A percentile compares a stretch with the other conserved stretches of the same genome.
Conservation (phyloP, 2,329 filamentous ascomycete genomes). For the Capronia coronata region DNA sequence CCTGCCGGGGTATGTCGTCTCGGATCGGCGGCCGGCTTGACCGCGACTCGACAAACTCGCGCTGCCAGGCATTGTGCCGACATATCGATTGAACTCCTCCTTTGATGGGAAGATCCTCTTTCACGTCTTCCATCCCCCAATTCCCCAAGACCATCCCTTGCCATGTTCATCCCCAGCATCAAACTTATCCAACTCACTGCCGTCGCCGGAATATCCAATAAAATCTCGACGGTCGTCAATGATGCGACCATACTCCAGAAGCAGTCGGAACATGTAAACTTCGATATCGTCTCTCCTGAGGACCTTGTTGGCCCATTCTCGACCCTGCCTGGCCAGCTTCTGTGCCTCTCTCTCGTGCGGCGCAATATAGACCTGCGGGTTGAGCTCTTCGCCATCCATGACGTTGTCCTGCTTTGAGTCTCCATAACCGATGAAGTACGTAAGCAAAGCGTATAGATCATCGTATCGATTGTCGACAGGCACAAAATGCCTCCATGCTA, state of each 20-base stretch:
- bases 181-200: slow-evolving; percentile 28
- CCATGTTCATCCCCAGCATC: slow-evolving; percentile 19
- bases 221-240: slow-evolving; percentile 56
- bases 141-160: slow-evolving; percentile 14
- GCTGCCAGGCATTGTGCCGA: too few species aligned
- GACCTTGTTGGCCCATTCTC: slow-evolving; percentile 36
- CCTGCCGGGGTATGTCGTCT: too few species aligned
- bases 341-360: slow-evolving; percentile 34
- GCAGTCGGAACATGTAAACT: slow-evolving; percentile 41
- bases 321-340: slow-evolving; percentile 33
- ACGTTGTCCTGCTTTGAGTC: slow-evolving; percentile 14
- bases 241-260: slow-evolving; percentile 56
- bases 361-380: slow-evolving; percentile 30
- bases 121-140: slow-evolving; percentile 18
- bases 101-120: too few species aligned
- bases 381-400: slow-evolving; percentile 14
- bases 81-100: too few species aligned
- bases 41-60: too few species aligned
- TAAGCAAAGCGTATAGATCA: slow-evolving; percentile 46
- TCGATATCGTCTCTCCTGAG: slow-evolving; percentile 54
- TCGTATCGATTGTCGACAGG: slow-evolving; percentile 48
- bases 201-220: slow-evolving; percentile 49
- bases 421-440: slow-evolving; percentile 45
- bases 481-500: slow-evolving; percentile 50
- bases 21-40: too few species aligned